These are phyloP conservation scores for Calonectria naviculata DNA, from an alignment of 2,329 filamentous ascomycete genomes.

Conservation along the genomic window DNA sequence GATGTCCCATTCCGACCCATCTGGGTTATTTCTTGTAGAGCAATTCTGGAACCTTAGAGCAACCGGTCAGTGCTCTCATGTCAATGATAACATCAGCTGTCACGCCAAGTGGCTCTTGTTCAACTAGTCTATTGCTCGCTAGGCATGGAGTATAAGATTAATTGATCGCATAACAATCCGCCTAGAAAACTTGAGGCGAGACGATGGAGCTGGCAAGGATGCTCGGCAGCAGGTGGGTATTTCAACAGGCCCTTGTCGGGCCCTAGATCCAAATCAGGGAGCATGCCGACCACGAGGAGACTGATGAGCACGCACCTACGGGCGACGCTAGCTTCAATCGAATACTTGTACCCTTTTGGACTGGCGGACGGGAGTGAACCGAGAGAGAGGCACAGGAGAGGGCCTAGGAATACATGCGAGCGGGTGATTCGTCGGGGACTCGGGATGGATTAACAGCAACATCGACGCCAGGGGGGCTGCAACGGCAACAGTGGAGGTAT, in stretches of 20 bases:
- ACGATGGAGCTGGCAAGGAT: slow-evolving; percentile 30
- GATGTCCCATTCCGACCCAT: slow-evolving; percentile 1
- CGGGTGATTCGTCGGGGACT: slow-evolving; percentile 10
- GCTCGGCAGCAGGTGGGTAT: slow-evolving; percentile 27
- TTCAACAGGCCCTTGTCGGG: slow-evolving; percentile 28
- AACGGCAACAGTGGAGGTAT: slow-evolving; percentile 21
- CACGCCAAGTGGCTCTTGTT: slow-evolving; percentile 18
- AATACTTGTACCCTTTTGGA: slow-evolving; percentile 8
- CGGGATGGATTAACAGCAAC: slow-evolving; percentile 12
- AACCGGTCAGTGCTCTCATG: slow-evolving; percentile 17
- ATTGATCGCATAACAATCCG: slow-evolving; percentile 23
- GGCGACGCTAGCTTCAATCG: slow-evolving; percentile 29
- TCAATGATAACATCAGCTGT: slow-evolving; percentile 19
- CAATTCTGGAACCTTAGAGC: slow-evolving; percentile 12
- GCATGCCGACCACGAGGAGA: slow-evolving; percentile 27
- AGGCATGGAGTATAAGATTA: slow-evolving; percentile 30
- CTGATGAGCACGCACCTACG: slow-evolving; percentile 34
- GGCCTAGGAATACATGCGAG: background rate
- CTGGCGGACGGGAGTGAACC: slow-evolving; percentile 10
- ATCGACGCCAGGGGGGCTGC: slow-evolving; percentile 9
- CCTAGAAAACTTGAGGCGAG: slow-evolving; percentile 30
- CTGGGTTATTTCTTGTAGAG: background rate
- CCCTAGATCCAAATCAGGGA: slow-evolving; percentile 36
- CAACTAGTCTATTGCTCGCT: slow-evolving; percentile 19
- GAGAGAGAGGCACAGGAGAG: slow-evolving; percentile 16